phyloP scores from a whole-genome alignment of 768 basidiomycete genomes.

The Paxillus ammoniavirescens region DNA sequence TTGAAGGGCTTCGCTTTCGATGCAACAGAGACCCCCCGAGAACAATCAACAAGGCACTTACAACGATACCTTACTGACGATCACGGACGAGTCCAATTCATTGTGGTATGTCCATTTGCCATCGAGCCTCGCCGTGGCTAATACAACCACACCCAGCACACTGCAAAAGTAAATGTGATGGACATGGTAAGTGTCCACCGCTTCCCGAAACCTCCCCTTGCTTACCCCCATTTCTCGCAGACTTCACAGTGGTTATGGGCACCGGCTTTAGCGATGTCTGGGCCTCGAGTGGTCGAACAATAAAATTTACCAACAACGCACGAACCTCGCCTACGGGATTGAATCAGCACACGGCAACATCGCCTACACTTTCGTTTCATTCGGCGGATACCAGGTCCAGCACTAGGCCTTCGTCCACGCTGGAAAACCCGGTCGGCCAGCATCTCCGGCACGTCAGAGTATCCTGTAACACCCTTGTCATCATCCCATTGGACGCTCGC shows the following conservation, averaged over 20 bases:
- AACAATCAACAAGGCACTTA: constrained; percentile 18
- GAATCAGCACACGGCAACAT: constrained; percentile 38
- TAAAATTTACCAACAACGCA: constrained; percentile 30
- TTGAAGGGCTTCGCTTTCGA: constrained; percentile 20
- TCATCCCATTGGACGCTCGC: constrained; percentile 42
- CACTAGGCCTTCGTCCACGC: constrained; percentile 26
- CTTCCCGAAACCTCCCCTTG: background rate
- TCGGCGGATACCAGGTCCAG: constrained; percentile 34
- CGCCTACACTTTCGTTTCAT: constrained; percentile 32
- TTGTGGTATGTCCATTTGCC: constrained; percentile 17
- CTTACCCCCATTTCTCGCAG: constrained; percentile 7
- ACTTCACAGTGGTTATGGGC: constrained; percentile 27
- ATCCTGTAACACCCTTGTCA: constrained; percentile 34
- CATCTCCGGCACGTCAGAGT: constrained; percentile 29
- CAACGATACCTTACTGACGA: constrained; percentile 18
- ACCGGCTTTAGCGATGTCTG: constrained; percentile 33
- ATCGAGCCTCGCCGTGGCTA: background rate
- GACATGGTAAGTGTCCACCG: constrained; percentile 15
- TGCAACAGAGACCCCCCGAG: constrained; percentile 14
- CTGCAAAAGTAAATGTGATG: constrained; percentile 30
- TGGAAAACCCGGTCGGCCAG: constrained; percentile 26
- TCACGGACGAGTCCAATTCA: constrained; percentile 23
- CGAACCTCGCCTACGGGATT: constrained; percentile 36
- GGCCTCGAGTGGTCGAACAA: constrained; percentile 16
- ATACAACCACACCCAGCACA: constrained; percentile 19